Conservation (phyloP, 2,329 filamentous ascomycete genomes). For the Xylaria sp. region DNA sequence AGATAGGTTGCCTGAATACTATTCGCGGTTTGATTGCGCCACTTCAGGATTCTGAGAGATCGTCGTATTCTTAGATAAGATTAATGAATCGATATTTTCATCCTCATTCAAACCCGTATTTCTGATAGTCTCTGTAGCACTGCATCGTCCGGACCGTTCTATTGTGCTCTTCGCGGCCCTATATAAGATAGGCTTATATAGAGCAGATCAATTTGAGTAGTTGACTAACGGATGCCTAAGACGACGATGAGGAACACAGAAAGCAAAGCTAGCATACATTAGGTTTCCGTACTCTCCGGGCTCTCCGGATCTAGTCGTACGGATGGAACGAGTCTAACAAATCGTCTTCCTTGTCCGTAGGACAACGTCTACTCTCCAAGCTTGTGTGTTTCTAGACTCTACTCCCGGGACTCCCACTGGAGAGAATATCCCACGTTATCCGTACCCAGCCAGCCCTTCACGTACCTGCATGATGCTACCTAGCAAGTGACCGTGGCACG, state of each 20-base stretch:
- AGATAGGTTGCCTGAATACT: too few species aligned
- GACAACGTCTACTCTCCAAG: not conserved
- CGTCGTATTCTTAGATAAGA: not conserved
- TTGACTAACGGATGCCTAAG: conserved; percentile 19
- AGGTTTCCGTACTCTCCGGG: conserved; percentile 3
- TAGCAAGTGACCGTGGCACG: conserved; percentile 15
- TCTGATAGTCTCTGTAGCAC: conserved; percentile 15
- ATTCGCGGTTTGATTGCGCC: not conserved
- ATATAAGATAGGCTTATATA: not conserved
- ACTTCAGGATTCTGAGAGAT: not conserved
- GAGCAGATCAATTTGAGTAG: conserved; percentile 1
- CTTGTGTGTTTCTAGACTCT: not conserved
- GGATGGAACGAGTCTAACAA: not conserved
- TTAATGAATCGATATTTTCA: not conserved
- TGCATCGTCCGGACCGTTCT: not conserved
- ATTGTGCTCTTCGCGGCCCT: conserved; percentile 5
- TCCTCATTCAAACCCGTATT: not conserved
- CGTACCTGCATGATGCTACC: conserved; percentile 29
- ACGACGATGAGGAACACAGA: not conserved
- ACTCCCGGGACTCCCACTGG: not conserved
- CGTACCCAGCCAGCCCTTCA: not conserved
- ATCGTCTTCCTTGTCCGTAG: not conserved
- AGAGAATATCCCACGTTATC: conserved; percentile 2
- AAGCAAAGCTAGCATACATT: not conserved
- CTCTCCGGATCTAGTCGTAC: not conserved